Conservation (phyloP, 1,139 yeast genomes). For the Candida sojae region DNA sequence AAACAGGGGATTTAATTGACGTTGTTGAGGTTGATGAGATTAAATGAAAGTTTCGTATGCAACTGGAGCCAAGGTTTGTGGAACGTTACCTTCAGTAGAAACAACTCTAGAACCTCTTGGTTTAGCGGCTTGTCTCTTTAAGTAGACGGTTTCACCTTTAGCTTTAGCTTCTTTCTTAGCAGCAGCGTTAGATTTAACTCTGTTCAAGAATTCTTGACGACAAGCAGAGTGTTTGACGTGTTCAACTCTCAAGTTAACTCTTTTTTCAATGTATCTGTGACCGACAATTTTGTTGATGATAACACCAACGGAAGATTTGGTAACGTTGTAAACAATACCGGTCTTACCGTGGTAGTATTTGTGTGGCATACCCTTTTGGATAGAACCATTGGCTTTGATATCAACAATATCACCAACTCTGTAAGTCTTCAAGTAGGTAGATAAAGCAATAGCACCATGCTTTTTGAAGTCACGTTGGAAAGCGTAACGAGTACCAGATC, state of each 20-base stretch:
- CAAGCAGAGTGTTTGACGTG: constrained; percentile 99
- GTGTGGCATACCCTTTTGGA: constrained; percentile 99
- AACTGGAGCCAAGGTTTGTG: constrained; percentile 98
- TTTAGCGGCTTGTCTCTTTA: constrained; percentile 97
- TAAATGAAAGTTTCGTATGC: constrained; percentile 99
- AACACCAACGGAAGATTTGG: constrained; percentile 98
- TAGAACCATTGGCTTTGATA: constrained; percentile 98
- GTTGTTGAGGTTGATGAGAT: constrained; percentile 6
- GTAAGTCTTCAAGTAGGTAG: constrained; percentile 97
- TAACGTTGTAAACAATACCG: constrained; percentile 97
- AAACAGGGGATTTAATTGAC: constrained; percentile 9
- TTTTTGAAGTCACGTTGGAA: constrained; percentile 99
- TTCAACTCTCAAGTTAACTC: constrained; percentile 97
- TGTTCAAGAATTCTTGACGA: constrained; percentile 97
- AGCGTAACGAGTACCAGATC: constrained; percentile 99
- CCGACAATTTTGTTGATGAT: constrained; percentile 98
- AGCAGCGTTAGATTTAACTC: constrained; percentile 97
- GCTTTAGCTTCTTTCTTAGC: constrained; percentile 94
- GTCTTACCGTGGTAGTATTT: constrained; percentile 99
- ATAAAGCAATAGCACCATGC: constrained; percentile 93
- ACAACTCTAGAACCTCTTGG: constrained; percentile 94
- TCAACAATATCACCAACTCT: constrained; percentile 99
- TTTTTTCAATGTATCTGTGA: constrained; percentile 98
- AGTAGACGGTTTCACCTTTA: constrained; percentile 84
- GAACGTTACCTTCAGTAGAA: constrained; percentile 74